These are phyloP conservation scores for Salix arbutifolia DNA, from an alignment of 345 rosid species.

Conservation along the genomic window DNA sequence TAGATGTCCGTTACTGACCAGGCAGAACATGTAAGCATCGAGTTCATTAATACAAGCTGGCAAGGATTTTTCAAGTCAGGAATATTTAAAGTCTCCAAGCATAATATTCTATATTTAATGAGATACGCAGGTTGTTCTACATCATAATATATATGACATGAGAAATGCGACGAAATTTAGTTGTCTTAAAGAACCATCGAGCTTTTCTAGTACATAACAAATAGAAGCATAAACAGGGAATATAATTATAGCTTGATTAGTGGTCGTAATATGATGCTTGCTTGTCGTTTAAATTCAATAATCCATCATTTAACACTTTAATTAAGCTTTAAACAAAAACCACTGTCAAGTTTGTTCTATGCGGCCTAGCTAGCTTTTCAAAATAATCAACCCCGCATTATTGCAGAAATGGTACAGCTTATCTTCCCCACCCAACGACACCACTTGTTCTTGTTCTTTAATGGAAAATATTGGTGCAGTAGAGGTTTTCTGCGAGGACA, in stretches of 20 bases:
- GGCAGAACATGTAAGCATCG: background rate
- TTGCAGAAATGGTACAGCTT: background rate
- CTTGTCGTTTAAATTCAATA: constrained; percentile 13
- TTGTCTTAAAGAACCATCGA: background rate
- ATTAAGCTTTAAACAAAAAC: background rate
- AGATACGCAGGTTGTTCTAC: background rate
- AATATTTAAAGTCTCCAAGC: background rate
- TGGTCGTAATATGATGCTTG: background rate
- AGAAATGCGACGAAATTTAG: background rate
- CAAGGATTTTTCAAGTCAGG: background rate
- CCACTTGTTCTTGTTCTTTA: too few relatives aligned
- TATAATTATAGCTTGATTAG: background rate
- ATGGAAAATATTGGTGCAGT: background rate
- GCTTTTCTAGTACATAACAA: too few relatives aligned
- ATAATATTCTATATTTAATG: background rate
- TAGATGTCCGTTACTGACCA: background rate
- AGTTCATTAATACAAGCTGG: background rate
- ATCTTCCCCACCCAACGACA: constrained; percentile 9
- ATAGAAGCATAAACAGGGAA: background rate
- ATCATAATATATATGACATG: background rate
- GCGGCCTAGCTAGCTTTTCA: background rate
- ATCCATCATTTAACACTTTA: constrained; percentile 3
- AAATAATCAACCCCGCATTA: constrained; percentile 5
- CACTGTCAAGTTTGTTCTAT: background rate
- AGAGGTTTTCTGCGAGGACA: background rate